A percentile compares a stretch with the other conserved stretches of the same genome.
phyloP scores from a whole-genome alignment of 352 stramenopile species.

The Phytopythium cucurbitacearum region DNA sequence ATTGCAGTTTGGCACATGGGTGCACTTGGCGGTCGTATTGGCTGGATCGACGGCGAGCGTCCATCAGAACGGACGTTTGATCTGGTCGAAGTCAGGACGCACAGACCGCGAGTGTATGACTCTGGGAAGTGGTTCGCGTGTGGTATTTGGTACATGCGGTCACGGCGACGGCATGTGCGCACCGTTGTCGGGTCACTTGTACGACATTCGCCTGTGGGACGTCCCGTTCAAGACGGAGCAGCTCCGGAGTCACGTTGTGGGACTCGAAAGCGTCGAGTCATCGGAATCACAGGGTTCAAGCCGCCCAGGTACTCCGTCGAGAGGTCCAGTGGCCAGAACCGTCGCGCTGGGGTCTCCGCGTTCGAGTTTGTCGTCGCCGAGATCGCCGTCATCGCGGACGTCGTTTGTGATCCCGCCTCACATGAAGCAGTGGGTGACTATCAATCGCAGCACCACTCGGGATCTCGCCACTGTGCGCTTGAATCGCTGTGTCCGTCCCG shows the following conservation, averaged over 20 bases:
- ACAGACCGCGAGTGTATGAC: neutral
- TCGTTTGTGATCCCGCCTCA: slow-evolving; percentile 23
- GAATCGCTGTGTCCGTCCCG: slow-evolving; percentile 15
- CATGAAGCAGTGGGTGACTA: slow-evolving; percentile 49
- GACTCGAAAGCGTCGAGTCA: slow-evolving; percentile 31
- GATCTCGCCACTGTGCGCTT: slow-evolving; percentile 36
- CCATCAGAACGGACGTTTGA: slow-evolving; percentile 36
- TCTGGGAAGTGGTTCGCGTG: neutral
- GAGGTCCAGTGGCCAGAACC: neutral
- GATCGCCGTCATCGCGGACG: slow-evolving; percentile 29
- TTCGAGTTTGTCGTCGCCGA: slow-evolving; percentile 19
- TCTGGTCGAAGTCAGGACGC: slow-evolving; percentile 3
- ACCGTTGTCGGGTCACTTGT: slow-evolving; percentile 31
- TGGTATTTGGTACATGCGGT: slow-evolving; percentile 1
- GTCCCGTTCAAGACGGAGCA: slow-evolving; percentile 49
- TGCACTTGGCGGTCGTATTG: slow-evolving; percentile 51
- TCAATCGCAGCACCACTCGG: slow-evolving; percentile 36
- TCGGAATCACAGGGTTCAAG: slow-evolving; percentile 9
- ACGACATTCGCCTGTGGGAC: slow-evolving; percentile 62
- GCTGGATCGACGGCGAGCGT: slow-evolving; percentile 26
- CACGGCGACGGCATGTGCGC: neutral
- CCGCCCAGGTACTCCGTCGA: slow-evolving; percentile 18
- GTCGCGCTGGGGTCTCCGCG: slow-evolving; percentile 1
- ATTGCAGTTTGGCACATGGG: slow-evolving; percentile 26
- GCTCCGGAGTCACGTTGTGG: slow-evolving; percentile 42